A percentile compares a stretch with the other conserved stretches of the same genome.
phyloP scores from a whole-genome alignment of 305 asterid species.

The Solanum hybrid region DNA sequence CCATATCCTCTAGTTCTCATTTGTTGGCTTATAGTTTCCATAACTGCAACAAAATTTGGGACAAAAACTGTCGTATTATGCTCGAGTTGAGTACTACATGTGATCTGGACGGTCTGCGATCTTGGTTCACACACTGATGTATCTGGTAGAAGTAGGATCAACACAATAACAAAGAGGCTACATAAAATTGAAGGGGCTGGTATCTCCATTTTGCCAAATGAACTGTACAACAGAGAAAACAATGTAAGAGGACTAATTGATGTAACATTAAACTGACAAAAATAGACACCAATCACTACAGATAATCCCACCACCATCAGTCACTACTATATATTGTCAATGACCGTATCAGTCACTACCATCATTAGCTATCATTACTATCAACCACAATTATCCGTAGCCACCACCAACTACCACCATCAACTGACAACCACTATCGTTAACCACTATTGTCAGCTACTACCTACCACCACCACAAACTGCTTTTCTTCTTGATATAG shows the following conservation, averaged over 20 bases:
- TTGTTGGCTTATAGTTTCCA: neutral
- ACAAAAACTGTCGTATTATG: neutral
- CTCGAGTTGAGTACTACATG: conserved; percentile 1
- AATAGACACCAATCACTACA: neutral
- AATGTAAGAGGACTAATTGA: neutral
- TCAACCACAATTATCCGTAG: neutral
- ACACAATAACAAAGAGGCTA: neutral
- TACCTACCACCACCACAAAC: neutral
- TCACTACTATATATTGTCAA: neutral
- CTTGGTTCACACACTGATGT: conserved; percentile 3
- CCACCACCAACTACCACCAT: neutral
- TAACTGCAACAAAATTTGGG: conserved; percentile 5
- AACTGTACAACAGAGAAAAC: neutral
- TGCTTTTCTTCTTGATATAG: neutral
- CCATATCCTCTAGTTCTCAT: conserved; percentile 10
- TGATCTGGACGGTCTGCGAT: neutral
- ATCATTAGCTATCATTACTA: neutral
- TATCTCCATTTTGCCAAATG: neutral
- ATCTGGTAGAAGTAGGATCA: conserved; percentile 1
- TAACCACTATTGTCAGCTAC: neutral
- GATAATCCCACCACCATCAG: neutral
- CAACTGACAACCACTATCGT: neutral
- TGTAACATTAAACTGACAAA: neutral
- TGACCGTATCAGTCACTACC: neutral
- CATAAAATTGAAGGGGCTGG: neutral